Evolutionary conservation across 2,329 filamentous ascomycete genomes (phyloP), one percentile per base, ranked within the genome.

Genomic region (Aspergillus novofumigatus): DNA sequence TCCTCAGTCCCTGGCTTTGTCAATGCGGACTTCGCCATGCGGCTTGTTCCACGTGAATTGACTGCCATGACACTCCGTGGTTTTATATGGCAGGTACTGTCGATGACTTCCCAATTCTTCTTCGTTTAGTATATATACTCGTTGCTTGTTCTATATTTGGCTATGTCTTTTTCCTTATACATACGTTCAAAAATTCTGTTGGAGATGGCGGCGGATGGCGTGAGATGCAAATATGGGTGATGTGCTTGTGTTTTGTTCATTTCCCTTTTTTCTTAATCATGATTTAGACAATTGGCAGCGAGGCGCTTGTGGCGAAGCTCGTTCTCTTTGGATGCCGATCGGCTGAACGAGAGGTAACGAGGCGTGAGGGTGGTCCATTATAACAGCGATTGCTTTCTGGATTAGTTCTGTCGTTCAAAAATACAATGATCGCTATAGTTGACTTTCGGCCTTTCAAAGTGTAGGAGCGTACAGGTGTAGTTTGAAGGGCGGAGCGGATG

Each of bases 301-400:
- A 57, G 57, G 60, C 60, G 69, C 47, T 66, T 51, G 75, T 74
- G 21, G 75, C 77, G 59, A 69, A 68, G 57, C 21, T 54, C 25
- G 49, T 53, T 53, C 29, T 23, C 28, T 55, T 51, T 51, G 52
- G 41, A 25, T 47, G 20, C 11, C 44, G 21, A 14, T 14, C 5
- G 44, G 21, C 44, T 25, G 44, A 26, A 47, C 14, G 20, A 26
- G 44, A 23, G 23, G 44, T 25, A 47, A 25, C 23, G 44, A 47
- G 23, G 21, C 10, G 26, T 26, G 44, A 47, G 10, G 21, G 21
- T 47, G 41, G 21, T 21, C 11, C 8, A 44, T 20, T 42, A 47
- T 23, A 47, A 23, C 21, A 38, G 32, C 11, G 17, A 23, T 47
- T 26, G 44, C 11, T 25, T 25, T 47, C 4, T 23, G 41, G 10